Percentiles rank a stretch among this genome's conserved stretches.
Conservation (phyloP, 2,329 filamentous ascomycete genomes). For the Helminthosporium solani region DNA sequence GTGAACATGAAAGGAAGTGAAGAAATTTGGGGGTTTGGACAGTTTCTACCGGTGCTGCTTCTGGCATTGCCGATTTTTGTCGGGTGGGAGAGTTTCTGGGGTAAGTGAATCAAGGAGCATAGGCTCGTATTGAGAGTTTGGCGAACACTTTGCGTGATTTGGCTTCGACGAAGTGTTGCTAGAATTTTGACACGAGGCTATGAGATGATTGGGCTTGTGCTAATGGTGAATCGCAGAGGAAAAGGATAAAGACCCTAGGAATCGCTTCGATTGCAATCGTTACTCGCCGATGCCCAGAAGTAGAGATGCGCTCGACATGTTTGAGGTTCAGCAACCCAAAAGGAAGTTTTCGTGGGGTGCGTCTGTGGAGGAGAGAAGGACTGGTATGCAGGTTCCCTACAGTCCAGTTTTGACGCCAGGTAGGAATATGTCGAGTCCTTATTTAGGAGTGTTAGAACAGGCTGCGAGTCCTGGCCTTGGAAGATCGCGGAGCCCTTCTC, state of each 20-base stretch:
- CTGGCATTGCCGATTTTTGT: conserved; percentile 33
- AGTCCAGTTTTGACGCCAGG: conserved; percentile 1
- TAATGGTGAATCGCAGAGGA: no score
- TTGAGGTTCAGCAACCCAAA: conserved; percentile 6
- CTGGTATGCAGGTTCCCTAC: conserved; percentile 11
- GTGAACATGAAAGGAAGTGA: conserved; percentile 26
- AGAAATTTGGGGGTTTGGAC: conserved; percentile 32
- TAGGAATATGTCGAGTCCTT: background rate
- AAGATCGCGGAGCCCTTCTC: conserved; percentile 8
- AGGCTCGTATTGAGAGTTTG: background rate
- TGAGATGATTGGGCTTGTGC: no score
- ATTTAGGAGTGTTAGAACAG: conserved; percentile 9
- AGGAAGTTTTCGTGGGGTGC: conserved; percentile 9
- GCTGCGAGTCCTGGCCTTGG: conserved; percentile 8
- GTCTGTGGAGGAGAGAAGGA: conserved; percentile 16
- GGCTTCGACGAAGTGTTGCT: no score
- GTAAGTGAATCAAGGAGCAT: conserved; percentile 1
- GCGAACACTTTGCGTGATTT: no score
- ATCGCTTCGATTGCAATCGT: conserved; percentile 14
- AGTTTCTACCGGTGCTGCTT: conserved; percentile 32
- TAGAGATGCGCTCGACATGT: conserved; percentile 7
- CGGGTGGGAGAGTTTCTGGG: conserved; percentile 34
- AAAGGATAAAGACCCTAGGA: conserved; percentile 25
- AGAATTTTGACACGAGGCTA: no score
- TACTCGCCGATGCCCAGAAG: conserved; percentile 5